Evolutionary conservation across 345 rosid species (phyloP), one percentile per base, ranked within the genome.

Genomic region (Lepidium aucheri): DNA sequence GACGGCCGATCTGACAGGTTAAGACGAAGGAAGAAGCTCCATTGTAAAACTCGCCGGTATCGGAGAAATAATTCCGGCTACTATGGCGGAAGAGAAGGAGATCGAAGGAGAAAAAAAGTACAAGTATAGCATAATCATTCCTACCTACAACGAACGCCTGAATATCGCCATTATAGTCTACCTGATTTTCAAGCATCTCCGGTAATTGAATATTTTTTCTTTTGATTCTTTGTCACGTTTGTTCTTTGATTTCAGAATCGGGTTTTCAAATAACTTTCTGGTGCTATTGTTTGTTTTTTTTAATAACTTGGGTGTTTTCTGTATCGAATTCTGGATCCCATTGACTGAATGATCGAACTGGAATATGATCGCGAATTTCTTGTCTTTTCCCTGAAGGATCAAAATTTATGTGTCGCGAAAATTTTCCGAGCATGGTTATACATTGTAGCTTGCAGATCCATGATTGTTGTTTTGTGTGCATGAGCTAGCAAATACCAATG

Each of bases 101-200:
- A 53, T 0, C 15, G 53, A 57, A 49, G 70, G 65, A 63, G 63
- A 56, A 56, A 76, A 69, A 60, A 78, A 73, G 62, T 73, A 81
- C 63, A 88, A 85, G 79, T 90, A 85, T 82, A 94, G 97, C 72
- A 78, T 94, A 52, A 84, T 94, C 55, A 68, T 94, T 44, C 97
- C 97, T 11, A 94, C 99, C 1, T 90, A 86, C 86, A 90, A 94
- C 79, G 99, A 94, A 80, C 96, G 93, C 26, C 88, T 90, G 70
- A 94, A 94, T 74, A 85, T 94, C 68, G 88, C 97, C 40, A 79
- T 94, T 55, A 52, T 90, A 62, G 89, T 86, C 75, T 94, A 85
- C 82, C 96, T 94, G 60, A 64, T 90, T 78, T 94, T 86, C 86
- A 90, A 94, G 78, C 96, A 90, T 80, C 92, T 94, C 69, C 78